Conservation (phyloP, 139 green algal species). For the Tetraselmis chui region DNA sequence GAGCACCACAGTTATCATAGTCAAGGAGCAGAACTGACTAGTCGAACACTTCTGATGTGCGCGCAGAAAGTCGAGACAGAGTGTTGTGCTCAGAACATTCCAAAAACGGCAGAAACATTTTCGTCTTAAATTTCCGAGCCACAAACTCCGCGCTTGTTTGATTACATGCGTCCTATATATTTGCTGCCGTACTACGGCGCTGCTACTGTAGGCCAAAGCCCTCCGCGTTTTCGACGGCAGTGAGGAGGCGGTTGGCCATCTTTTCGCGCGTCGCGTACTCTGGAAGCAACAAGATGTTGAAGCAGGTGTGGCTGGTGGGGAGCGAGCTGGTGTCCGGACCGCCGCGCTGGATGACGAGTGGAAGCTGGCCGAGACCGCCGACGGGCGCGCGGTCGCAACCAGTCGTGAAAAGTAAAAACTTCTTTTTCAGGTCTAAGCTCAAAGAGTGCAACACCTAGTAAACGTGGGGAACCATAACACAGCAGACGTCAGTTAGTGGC, state of each 20-base stretch:
- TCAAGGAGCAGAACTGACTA: no score
- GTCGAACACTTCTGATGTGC: background rate
- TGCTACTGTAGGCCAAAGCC: slow-evolving; percentile 37
- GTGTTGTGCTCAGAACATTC: background rate
- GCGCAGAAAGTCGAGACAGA: background rate
- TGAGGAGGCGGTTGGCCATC: slow-evolving; percentile 22
- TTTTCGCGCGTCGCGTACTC: slow-evolving; percentile 37
- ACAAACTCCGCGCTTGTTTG: no score
- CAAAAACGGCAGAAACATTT: background rate
- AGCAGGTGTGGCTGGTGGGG: slow-evolving; percentile 69
- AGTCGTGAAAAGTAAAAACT: slow-evolving; percentile 35
- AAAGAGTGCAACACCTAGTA: slow-evolving; percentile 22
- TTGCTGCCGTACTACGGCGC: background rate
- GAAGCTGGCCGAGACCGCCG: slow-evolving; percentile 27
- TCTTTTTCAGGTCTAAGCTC: slow-evolving; percentile 35
- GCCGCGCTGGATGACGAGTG: slow-evolving; percentile 31
- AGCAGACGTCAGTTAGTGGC: background rate
- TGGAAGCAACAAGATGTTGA: slow-evolving; percentile 65
- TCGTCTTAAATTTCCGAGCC: background rate
- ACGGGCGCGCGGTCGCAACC: slow-evolving; percentile 43
- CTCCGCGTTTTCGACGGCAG: slow-evolving; percentile 28
- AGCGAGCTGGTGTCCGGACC: slow-evolving; percentile 35
- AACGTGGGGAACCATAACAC: background rate
- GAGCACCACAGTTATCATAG: no score
- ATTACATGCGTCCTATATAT: no score